Percentiles rank a stretch among this genome's conserved stretches.
Evolutionary conservation across 1,284 basidiomycete species (phyloP).

Genomic region (Cutaneotrichosporon cavernicola): DNA sequence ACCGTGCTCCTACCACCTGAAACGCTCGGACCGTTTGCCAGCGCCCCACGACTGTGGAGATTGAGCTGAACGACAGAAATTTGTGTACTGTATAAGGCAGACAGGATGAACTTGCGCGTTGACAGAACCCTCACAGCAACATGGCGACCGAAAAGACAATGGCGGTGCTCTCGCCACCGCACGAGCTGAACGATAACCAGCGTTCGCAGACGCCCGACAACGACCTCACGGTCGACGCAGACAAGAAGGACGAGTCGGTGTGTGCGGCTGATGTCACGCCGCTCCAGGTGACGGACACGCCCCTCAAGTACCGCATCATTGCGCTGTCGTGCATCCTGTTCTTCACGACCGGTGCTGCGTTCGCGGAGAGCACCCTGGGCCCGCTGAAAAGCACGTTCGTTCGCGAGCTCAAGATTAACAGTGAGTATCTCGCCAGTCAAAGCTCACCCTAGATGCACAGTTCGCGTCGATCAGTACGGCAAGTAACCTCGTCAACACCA

Average conservation of each 20-base stretch:
- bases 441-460: conserved; percentile 39
- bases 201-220: background rate
- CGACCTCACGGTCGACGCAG: background rate
- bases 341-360: conserved; percentile 41
- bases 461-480: conserved; percentile 53
- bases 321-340: conserved; percentile 42
- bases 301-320: conserved; percentile 19
- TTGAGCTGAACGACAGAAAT: background rate
- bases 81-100: background rate
- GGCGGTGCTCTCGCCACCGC: background rate
- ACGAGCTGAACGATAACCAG: background rate
- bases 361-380: conserved; percentile 35
- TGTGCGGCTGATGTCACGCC: background rate
- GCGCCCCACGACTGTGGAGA: background rate
- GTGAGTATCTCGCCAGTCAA: background rate
- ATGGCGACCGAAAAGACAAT: background rate
- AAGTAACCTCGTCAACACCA: conserved; percentile 50
- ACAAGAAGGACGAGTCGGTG: background rate
- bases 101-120: background rate
- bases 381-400: conserved; percentile 51
- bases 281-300: conserved; percentile 14
- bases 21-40: too few species aligned
- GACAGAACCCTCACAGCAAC: background rate
- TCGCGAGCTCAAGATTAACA: conserved; percentile 47
- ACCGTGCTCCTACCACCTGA: too few species aligned